Evolutionary conservation across 176 grass and related monocot genomes (phyloP).

Genomic region (Oryza officinalis): DNA sequence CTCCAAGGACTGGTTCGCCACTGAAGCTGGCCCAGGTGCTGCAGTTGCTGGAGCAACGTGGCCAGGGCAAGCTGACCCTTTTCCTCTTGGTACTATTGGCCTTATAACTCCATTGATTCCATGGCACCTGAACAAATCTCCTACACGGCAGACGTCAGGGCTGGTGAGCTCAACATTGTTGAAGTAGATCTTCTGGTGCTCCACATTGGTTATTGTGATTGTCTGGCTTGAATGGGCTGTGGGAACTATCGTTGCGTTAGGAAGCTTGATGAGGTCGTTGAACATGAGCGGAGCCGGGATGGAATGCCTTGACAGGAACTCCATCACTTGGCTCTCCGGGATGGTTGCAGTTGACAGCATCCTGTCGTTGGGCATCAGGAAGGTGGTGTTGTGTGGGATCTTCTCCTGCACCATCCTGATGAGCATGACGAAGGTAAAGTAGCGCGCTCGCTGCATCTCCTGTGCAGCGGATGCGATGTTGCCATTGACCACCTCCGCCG

Average conservation of each 20-base stretch:
- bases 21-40: slow-evolving; percentile 19
- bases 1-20: slow-evolving; percentile 33
- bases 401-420: slow-evolving; percentile 61
- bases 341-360: slow-evolving; percentile 46
- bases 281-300: slow-evolving; percentile 42
- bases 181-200: slow-evolving; percentile 51
- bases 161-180: slow-evolving; percentile 48
- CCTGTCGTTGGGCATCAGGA: slow-evolving; percentile 56
- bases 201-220: slow-evolving; percentile 42
- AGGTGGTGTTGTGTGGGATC: slow-evolving; percentile 56
- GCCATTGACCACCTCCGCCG: not conserved
- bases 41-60: slow-evolving; percentile 20
- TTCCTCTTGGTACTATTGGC: slow-evolving; percentile 24
- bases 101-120: slow-evolving; percentile 52
- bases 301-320: slow-evolving; percentile 53
- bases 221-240: slow-evolving; percentile 42
- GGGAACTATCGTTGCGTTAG: slow-evolving; percentile 52
- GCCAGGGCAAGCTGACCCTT: slow-evolving; percentile 1
- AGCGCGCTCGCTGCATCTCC: slow-evolving; percentile 57
- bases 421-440: slow-evolving; percentile 67
- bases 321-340: slow-evolving; percentile 42
- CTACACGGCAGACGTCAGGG: slow-evolving; percentile 43
- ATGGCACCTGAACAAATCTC: slow-evolving; percentile 55
- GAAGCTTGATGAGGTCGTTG: slow-evolving; percentile 49
- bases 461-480: slow-evolving; percentile 17